phyloP scores from a whole-genome alignment of 148 eudicot genomes.

The Arbutus unedo region DNA sequence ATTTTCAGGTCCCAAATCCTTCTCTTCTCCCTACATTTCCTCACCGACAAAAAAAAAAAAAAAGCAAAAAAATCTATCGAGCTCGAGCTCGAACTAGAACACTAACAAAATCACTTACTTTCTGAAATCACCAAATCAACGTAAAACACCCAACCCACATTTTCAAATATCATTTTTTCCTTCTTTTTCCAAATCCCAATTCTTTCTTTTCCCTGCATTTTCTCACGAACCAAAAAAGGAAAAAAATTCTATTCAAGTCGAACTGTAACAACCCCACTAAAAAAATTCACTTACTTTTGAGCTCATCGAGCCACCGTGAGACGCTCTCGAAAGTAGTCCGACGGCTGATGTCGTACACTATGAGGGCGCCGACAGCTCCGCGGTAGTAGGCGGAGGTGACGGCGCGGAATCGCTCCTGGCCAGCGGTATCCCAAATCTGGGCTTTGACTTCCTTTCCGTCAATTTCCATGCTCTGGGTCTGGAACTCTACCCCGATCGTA shows the following conservation, averaged over 20 bases:
- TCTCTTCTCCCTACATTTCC: not conserved
- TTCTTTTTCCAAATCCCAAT: not conserved
- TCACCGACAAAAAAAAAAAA: not conserved
- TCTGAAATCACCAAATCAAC: too few relatives aligned
- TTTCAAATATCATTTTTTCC: not conserved
- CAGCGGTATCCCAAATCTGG: conserved; percentile 79
- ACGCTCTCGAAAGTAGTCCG: conserved; percentile 56
- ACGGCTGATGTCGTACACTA: conserved; percentile 58
- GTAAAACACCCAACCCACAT: not conserved
- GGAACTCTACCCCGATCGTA: conserved; percentile 65
- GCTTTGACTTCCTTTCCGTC: conserved; percentile 63
- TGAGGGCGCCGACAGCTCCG: conserved; percentile 69
- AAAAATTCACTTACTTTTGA: conserved; percentile 34
- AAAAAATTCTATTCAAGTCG: not conserved
- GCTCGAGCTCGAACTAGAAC: not conserved
- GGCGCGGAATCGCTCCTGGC: conserved; percentile 64
- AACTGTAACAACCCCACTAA: not conserved
- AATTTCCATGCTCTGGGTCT: conserved; percentile 55
- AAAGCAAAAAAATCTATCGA: not conserved
- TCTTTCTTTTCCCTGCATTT: not conserved
- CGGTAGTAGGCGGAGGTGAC: conserved; percentile 74
- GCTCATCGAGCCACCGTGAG: conserved; percentile 60
- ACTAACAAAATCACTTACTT: too few relatives aligned
- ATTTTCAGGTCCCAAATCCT: not conserved
- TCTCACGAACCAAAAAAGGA: not conserved